phyloP scores from a whole-genome alignment of 2,329 filamentous ascomycete species.

The Aspergillus sp. region DNA sequence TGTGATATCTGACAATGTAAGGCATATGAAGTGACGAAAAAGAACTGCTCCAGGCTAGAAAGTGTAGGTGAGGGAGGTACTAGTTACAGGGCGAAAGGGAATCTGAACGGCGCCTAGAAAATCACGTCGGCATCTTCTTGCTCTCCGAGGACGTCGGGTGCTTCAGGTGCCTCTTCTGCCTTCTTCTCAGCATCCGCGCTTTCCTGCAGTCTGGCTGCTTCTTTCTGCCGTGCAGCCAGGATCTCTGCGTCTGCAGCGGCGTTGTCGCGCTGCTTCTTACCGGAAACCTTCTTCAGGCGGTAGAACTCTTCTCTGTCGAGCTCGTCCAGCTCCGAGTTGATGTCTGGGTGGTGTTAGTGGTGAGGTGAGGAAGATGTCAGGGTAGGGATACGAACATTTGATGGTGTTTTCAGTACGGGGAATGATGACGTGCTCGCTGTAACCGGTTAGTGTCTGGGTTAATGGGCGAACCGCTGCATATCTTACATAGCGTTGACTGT shows the following conservation, averaged over 20 bases:
- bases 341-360: slow-evolving; percentile 57
- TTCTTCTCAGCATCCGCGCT: slow-evolving; percentile 37
- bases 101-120: slow-evolving; percentile 57
- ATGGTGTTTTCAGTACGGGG: slow-evolving; percentile 99
- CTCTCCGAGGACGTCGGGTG: slow-evolving; percentile 69
- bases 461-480: not conserved
- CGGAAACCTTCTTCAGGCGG: slow-evolving; percentile 89
- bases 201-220: slow-evolving; percentile 57
- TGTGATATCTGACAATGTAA: not conserved
- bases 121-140: slow-evolving; percentile 84
- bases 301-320: slow-evolving; percentile 98
- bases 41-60: slow-evolving; percentile 21
- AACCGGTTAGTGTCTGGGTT: slow-evolving; percentile 18
- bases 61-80: slow-evolving; percentile 15
- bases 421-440: slow-evolving; percentile 72
- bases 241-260: slow-evolving; percentile 73
- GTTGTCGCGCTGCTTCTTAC: slow-evolving; percentile 78
- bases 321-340: slow-evolving; percentile 97
- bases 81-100: slow-evolving; percentile 20
- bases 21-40: slow-evolving; percentile 14
- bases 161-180: slow-evolving; percentile 39
- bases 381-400: slow-evolving; percentile 65
- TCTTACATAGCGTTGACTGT: slow-evolving; percentile 87
- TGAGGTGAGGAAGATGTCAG: slow-evolving; percentile 9
- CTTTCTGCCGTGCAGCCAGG: slow-evolving; percentile 53